Evolutionary conservation across 2,329 filamentous ascomycete species (phyloP).

Genomic region (Zelopaecilomyces penicillatus): DNA sequence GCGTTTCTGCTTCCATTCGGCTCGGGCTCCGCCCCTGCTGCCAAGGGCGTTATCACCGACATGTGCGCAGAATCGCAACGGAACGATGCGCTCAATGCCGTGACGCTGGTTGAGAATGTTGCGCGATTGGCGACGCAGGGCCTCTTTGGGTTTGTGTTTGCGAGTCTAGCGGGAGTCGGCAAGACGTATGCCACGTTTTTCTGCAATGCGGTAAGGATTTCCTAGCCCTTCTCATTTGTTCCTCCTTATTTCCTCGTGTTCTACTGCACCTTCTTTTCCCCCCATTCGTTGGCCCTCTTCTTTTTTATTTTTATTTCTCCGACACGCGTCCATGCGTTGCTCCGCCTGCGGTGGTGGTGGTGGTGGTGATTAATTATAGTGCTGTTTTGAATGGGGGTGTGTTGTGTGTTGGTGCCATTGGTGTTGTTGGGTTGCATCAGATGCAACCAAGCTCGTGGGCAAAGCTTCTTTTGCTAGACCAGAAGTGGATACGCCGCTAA

Average conservation of each 20-base stretch:
- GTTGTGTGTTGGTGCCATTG: no score
- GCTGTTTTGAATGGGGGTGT: no score
- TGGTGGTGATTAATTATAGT: no score
- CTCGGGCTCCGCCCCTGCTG: constrained; percentile 59
- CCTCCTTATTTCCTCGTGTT: no score
- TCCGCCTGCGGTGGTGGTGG: no score
- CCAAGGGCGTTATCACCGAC: constrained; percentile 65
- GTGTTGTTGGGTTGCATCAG: no score
- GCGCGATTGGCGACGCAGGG: constrained; percentile 55
- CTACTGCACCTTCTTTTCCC: neutral
- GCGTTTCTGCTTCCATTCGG: constrained; percentile 58
- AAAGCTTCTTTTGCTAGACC: no score
- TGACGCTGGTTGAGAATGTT: constrained; percentile 63
- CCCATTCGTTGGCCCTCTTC: neutral
- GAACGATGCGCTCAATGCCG: constrained; percentile 58
- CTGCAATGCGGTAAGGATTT: constrained; percentile 49
- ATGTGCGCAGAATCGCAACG: constrained; percentile 56
- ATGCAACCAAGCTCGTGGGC: no score
- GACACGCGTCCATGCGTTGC: no score
- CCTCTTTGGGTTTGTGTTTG: constrained; percentile 60
- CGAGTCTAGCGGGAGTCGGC: constrained; percentile 51
- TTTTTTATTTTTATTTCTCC: neutral
- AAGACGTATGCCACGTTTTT: constrained; percentile 56
- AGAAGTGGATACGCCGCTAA: no score
- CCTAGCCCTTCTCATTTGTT: constrained; percentile 2